Percentiles rank a stretch among this genome's conserved stretches.
These are phyloP conservation scores for Auricularia auricula-judae DNA, from an alignment of 768 basidiomycete species.

Conservation along the genomic window DNA sequence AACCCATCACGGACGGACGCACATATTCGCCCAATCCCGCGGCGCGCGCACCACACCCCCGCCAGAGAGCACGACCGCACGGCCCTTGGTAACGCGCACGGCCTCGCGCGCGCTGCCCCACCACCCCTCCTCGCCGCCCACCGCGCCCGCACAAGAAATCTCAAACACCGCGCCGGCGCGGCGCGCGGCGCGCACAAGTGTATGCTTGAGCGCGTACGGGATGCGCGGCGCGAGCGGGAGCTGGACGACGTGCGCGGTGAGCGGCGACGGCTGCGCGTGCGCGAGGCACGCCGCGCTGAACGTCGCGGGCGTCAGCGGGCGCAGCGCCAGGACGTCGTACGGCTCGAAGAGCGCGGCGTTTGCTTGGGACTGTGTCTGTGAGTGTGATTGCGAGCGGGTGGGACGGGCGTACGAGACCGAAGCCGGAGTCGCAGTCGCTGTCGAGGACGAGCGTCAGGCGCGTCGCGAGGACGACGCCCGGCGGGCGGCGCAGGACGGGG, in stretches of 20 bases:
- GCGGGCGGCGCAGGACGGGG: conserved; percentile 45
- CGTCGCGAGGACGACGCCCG: conserved; percentile 57
- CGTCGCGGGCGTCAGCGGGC: conserved; percentile 58
- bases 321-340: conserved; percentile 70
- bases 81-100: conserved; percentile 70
- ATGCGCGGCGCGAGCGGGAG: conserved; percentile 72
- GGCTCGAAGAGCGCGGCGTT: conserved; percentile 47
- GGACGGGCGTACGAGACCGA: conserved; percentile 49
- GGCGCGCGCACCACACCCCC: conserved; percentile 62
- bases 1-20: too few species aligned
- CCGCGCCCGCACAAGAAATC: conserved; percentile 63
- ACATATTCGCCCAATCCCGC: conserved; percentile 69
- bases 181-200: conserved; percentile 67
- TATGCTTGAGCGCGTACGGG: conserved; percentile 75
- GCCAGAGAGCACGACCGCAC: conserved; percentile 60
- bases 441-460: conserved; percentile 72
- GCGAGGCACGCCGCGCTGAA: conserved; percentile 76
- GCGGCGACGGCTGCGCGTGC: conserved; percentile 59
- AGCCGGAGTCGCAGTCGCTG: conserved; percentile 78
- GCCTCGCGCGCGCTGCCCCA: conserved; percentile 74
- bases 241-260: conserved; percentile 73
- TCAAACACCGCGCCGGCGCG: conserved; percentile 80
- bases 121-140: conserved; percentile 66
- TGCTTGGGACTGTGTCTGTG: conserved; percentile 48
- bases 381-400: neutral